Conservation (phyloP, 208 protist genomes). For the Leishmania guyanensis region DNA sequence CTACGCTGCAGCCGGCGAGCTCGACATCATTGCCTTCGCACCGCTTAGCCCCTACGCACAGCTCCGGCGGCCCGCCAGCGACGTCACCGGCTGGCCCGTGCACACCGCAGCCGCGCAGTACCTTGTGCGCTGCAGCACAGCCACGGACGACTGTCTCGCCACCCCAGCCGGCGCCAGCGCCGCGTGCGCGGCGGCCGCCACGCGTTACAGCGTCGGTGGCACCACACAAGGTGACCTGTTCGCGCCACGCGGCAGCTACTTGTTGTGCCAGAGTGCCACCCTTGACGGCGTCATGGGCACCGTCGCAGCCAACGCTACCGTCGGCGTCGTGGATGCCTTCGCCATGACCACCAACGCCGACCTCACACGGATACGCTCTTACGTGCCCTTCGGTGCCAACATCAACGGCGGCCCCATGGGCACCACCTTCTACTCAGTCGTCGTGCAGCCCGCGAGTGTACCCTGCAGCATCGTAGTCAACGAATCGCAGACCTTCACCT, state of each 20-base stretch:
- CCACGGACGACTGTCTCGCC: conserved; percentile 6
- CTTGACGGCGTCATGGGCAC: conserved; percentile 10
- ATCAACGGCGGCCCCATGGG: conserved; percentile 28
- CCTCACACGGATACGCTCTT: conserved; percentile 30
- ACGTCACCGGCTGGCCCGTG: conserved; percentile 38
- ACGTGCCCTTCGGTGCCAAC: conserved; percentile 27
- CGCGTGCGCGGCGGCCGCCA: conserved; percentile 20
- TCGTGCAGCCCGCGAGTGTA: conserved; percentile 23
- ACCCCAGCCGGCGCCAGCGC: conserved; percentile 3
- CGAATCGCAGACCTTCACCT: conserved; percentile 14
- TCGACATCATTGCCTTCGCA: background rate
- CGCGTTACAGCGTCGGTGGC: conserved; percentile 35
- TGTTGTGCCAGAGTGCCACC: conserved; percentile 51
- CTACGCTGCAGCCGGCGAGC: conserved; percentile 27
- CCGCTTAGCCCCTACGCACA: background rate
- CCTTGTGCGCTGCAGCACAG: conserved; percentile 37
- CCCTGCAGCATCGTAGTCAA: conserved; percentile 16
- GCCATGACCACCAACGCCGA: conserved; percentile 22
- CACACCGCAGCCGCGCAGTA: conserved; percentile 31
- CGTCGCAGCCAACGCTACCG: conserved; percentile 29
- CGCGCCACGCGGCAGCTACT: conserved; percentile 33
- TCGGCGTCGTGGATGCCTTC: conserved; percentile 42
- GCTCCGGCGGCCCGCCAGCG: conserved; percentile 24
- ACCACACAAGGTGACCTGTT: conserved; percentile 12
- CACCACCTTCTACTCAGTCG: conserved; percentile 6